These are phyloP conservation scores for Babesia caballi DNA, from an alignment of 169 alveolate species.

Conservation along the genomic window DNA sequence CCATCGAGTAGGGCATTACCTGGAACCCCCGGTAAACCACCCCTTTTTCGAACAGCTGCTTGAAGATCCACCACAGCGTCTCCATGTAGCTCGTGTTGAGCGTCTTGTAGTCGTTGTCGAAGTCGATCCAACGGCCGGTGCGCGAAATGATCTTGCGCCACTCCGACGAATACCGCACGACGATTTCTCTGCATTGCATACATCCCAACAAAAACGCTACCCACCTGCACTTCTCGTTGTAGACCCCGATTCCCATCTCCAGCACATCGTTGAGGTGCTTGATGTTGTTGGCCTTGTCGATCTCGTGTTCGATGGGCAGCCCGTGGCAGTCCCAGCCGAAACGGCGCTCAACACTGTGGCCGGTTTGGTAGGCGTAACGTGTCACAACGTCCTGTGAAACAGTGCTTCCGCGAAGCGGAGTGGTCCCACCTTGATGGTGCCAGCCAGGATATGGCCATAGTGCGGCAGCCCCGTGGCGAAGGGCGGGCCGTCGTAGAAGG, in stretches of 20 bases:
- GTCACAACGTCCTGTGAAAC: slow-evolving; percentile 93
- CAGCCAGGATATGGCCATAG: slow-evolving; percentile 99
- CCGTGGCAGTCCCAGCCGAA: slow-evolving; percentile 99
- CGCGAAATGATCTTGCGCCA: slow-evolving; percentile 90
- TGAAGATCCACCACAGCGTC: slow-evolving; percentile 93
- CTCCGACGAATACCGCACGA: slow-evolving; percentile 93
- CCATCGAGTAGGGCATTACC: slow-evolving; percentile 99
- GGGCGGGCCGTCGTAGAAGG: slow-evolving; percentile 99
- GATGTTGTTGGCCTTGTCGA: slow-evolving; percentile 91
- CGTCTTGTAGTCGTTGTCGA: slow-evolving; percentile 98
- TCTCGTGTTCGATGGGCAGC: slow-evolving; percentile 97
- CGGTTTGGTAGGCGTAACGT: slow-evolving; percentile 95
- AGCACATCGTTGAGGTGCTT: slow-evolving; percentile 87
- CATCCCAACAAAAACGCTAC: slow-evolving; percentile 66
- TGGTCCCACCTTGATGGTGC: slow-evolving; percentile 89
- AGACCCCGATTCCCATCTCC: slow-evolving; percentile 84
- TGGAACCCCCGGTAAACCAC: slow-evolving; percentile 93
- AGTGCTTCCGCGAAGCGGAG: background rate
- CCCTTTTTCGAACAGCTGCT: slow-evolving; percentile 87
- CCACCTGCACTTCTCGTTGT: slow-evolving; percentile 73
- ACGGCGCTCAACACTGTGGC: slow-evolving; percentile 93
- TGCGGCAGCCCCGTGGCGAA: slow-evolving; percentile 99
- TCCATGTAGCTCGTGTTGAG: slow-evolving; percentile 97
- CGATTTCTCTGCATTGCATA: slow-evolving; percentile 87
- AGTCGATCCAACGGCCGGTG: slow-evolving; percentile 99